These are phyloP conservation scores for Mollisia scopiformis DNA, from an alignment of 2,329 filamentous ascomycete species.

Conservation along the genomic window DNA sequence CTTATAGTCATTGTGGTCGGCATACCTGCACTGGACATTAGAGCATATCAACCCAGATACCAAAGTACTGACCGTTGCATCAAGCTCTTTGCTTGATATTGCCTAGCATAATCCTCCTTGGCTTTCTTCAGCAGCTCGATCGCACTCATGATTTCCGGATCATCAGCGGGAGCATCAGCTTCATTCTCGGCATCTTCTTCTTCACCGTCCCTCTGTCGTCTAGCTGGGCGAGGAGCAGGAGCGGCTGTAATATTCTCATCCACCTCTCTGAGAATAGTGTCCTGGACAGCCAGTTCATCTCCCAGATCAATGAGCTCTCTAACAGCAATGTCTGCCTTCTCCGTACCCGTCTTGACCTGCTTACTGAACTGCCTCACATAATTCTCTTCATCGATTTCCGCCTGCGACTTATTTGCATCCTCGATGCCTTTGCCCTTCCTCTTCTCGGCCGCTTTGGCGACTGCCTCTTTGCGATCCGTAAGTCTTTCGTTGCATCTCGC, in stretches of 20 bases:
- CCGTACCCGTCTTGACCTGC: constrained; percentile 54
- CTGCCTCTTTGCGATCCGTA: constrained; percentile 27
- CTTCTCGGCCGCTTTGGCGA: constrained; percentile 30
- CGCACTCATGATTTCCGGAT: constrained; percentile 36
- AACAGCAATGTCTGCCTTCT: constrained; percentile 58
- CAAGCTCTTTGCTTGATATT: constrained; percentile 43
- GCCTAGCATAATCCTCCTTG: constrained; percentile 36
- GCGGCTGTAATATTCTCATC: constrained; percentile 30
- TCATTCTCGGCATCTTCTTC: constrained; percentile 42
- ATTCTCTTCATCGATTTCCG: constrained; percentile 39
- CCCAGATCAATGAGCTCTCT: constrained; percentile 60
- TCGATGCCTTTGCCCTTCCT: constrained; percentile 35
- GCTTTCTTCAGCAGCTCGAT: constrained; percentile 40
- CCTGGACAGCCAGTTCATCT: constrained; percentile 42
- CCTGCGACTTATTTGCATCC: constrained; percentile 40
- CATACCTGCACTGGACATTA: constrained; percentile 47
- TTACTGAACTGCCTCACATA: constrained; percentile 45
- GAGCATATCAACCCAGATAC: not conserved
- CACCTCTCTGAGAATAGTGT: constrained; percentile 35
- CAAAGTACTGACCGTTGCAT: constrained; percentile 41
- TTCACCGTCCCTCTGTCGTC: constrained; percentile 32
- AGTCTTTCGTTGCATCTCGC: constrained; percentile 59
- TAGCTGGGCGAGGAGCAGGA: constrained; percentile 33
- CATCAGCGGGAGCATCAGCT: constrained; percentile 40
- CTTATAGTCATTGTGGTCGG: constrained; percentile 61